A percentile compares a stretch with the other conserved stretches of the same genome.
Conservation (phyloP, 2,329 filamentous ascomycete genomes). For the Xylariaceae sp. region DNA sequence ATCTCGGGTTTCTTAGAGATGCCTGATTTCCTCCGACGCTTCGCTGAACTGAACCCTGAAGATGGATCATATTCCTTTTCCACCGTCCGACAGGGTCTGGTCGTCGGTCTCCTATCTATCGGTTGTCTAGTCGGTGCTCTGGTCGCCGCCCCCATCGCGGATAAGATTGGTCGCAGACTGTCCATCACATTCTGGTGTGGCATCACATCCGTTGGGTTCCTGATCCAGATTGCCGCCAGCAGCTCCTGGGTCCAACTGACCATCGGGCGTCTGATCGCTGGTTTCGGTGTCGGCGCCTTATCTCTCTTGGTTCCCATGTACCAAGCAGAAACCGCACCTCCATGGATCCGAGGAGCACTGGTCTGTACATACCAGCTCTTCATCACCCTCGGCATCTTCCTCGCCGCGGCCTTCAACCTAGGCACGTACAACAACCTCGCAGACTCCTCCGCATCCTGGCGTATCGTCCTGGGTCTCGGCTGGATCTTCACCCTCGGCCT, state of each 20-base stretch:
- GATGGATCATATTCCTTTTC: slow-evolving; percentile 45
- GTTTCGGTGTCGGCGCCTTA: slow-evolving; percentile 64
- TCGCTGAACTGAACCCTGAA: slow-evolving; percentile 38
- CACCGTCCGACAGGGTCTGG: slow-evolving; percentile 55
- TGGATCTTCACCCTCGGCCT: slow-evolving; percentile 50
- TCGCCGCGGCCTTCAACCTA: slow-evolving; percentile 59
- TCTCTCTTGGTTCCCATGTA: slow-evolving; percentile 70
- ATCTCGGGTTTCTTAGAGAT: slow-evolving; percentile 58
- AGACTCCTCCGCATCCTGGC: slow-evolving; percentile 52
- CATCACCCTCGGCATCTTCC: slow-evolving; percentile 68
- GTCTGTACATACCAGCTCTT: slow-evolving; percentile 69
- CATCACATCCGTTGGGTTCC: slow-evolving; percentile 62
- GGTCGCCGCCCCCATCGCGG: slow-evolving; percentile 60
- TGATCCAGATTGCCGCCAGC: slow-evolving; percentile 61
- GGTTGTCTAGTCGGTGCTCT: slow-evolving; percentile 61
- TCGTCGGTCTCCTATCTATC: slow-evolving; percentile 58
- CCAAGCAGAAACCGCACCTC: slow-evolving; percentile 67
- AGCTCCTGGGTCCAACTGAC: slow-evolving; percentile 63
- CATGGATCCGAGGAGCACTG: slow-evolving; percentile 63
- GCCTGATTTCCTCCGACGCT: slow-evolving; percentile 53
- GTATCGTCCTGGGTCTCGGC: slow-evolving; percentile 56
- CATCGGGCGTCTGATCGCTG: slow-evolving; percentile 62
- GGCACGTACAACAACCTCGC: slow-evolving; percentile 51
- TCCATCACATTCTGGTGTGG: slow-evolving; percentile 62
- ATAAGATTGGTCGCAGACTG: slow-evolving; percentile 60